These are phyloP conservation scores for Groenewaldozyma auringiensis DNA, from an alignment of 1,139 yeast genomes.

Conservation along the genomic window DNA sequence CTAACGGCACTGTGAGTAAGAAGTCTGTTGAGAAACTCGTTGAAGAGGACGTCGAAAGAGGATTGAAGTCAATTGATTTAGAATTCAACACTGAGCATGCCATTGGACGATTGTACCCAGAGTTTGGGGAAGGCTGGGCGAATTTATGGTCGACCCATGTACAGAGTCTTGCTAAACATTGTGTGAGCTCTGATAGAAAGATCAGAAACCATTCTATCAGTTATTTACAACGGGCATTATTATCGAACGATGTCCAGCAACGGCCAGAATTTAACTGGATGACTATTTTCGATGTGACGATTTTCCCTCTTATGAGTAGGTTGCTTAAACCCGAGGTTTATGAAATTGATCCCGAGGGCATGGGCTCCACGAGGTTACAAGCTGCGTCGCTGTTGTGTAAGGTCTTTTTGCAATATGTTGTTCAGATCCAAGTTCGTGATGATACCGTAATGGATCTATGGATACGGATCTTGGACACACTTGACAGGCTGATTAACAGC, in stretches of 20 bases:
- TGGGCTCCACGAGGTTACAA: slow-evolving; percentile 56
- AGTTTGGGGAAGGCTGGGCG: slow-evolving; percentile 13
- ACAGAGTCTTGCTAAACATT: slow-evolving; percentile 75
- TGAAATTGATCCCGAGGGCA: slow-evolving; percentile 57
- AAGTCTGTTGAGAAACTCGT: slow-evolving; percentile 34
- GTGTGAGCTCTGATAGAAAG: slow-evolving; percentile 80
- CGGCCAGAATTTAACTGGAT: slow-evolving; percentile 33
- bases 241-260: slow-evolving; percentile 36
- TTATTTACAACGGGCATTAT: slow-evolving; percentile 44
- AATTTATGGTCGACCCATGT: slow-evolving; percentile 21
- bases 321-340: slow-evolving; percentile 59
- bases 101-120: slow-evolving; percentile 1
- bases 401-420: slow-evolving; percentile 56
- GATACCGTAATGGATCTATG: slow-evolving; percentile 32
- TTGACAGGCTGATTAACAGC: slow-evolving; percentile 40
- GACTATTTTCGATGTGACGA: slow-evolving; percentile 55
- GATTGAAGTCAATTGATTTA: slow-evolving; percentile 50
- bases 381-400: slow-evolving; percentile 63
- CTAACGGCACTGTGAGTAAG: slow-evolving; percentile 27
- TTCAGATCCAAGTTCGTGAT: slow-evolving; percentile 27
- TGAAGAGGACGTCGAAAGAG: slow-evolving; percentile 46
- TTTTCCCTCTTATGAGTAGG: slow-evolving; percentile 66
- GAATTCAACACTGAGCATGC: slow-evolving; percentile 8
- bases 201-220: slow-evolving; percentile 53
- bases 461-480: slow-evolving; percentile 40